Evolutionary conservation across 192 early-diverging fungal genomes (phyloP).

Genomic region (Backusella sp.): DNA sequence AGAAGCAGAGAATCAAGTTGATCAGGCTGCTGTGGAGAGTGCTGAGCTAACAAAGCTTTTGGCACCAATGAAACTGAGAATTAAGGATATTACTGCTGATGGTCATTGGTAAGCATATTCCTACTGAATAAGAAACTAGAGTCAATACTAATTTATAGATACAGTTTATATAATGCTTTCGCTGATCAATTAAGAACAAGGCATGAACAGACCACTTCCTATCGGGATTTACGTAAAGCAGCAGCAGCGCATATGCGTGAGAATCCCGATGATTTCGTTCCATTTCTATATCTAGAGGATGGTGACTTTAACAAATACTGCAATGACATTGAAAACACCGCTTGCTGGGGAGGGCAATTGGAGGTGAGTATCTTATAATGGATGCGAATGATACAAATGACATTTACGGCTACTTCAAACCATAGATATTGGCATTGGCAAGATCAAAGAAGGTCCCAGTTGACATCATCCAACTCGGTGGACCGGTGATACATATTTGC

Average conservation of each 20-base stretch:
- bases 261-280: slow-evolving; percentile 86
- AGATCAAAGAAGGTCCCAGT: slow-evolving; percentile 72
- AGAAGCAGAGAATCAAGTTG: slow-evolving; percentile 73
- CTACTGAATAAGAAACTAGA: background rate
- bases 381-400: background rate
- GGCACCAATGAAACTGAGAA: slow-evolving; percentile 50
- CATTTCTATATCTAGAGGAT: slow-evolving; percentile 79
- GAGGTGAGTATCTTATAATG: slow-evolving; percentile 58
- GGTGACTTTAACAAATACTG: slow-evolving; percentile 84
- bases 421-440: slow-evolving; percentile 78
- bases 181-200: slow-evolving; percentile 72
- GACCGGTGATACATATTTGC: slow-evolving; percentile 76
- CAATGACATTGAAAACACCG: slow-evolving; percentile 71
- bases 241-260: slow-evolving; percentile 80
- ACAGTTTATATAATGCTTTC: slow-evolving; percentile 83
- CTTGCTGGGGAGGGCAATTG: slow-evolving; percentile 92
- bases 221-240: slow-evolving; percentile 64
- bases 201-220: slow-evolving; percentile 50
- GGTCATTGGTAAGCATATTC: slow-evolving; percentile 77
- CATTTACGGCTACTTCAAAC: background rate
- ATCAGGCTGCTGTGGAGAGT: slow-evolving; percentile 72
- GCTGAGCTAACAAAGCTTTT: slow-evolving; percentile 64
- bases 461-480: slow-evolving; percentile 82
- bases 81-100: slow-evolving; percentile 78
- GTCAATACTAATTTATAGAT: background rate